phyloP scores from a whole-genome alignment of 176 grass and related monocot species.

The Paspalum vaginatum region DNA sequence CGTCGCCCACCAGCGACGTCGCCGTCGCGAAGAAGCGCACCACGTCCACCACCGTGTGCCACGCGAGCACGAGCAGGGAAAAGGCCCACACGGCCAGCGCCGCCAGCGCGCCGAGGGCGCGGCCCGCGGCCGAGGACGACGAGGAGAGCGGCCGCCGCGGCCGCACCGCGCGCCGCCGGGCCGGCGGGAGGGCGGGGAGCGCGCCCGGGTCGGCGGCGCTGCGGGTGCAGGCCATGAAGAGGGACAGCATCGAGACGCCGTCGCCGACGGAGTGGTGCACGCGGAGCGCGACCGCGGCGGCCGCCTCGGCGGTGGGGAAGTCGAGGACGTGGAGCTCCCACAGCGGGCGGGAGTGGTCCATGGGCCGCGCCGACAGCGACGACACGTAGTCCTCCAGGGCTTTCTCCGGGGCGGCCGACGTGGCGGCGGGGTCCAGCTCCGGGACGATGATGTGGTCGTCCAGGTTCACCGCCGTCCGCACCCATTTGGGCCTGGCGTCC shows the following conservation, averaged over 20 bases:
- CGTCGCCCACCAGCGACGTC: slow-evolving; percentile 46
- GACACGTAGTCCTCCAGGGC: slow-evolving; percentile 75
- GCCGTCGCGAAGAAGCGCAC: slow-evolving; percentile 46
- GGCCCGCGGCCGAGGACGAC: not conserved
- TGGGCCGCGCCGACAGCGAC: slow-evolving; percentile 52
- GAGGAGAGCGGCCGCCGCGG: slow-evolving; percentile 27
- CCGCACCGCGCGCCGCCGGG: not conserved
- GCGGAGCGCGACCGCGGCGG: slow-evolving; percentile 58
- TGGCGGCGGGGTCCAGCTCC: slow-evolving; percentile 41
- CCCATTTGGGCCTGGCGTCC: slow-evolving; percentile 53
- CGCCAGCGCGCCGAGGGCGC: not conserved
- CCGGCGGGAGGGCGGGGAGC: slow-evolving; percentile 45
- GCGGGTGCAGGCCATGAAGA: slow-evolving; percentile 85
- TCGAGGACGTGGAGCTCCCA: slow-evolving; percentile 94
- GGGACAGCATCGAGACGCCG: slow-evolving; percentile 79
- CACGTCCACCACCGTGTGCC: slow-evolving; percentile 69
- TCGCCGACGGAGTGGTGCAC: slow-evolving; percentile 91
- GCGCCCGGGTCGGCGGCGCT: slow-evolving; percentile 50
- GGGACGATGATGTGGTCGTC: slow-evolving; percentile 78
- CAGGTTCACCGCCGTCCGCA: slow-evolving; percentile 55
- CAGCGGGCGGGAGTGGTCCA: slow-evolving; percentile 69
- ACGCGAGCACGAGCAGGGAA: slow-evolving; percentile 45
- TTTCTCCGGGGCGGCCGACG: slow-evolving; percentile 35
- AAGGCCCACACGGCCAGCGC: slow-evolving; percentile 33
- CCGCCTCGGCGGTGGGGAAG: slow-evolving; percentile 72